Percentiles rank a stretch among this genome's conserved stretches.
These are phyloP conservation scores for Tothia fuscella DNA, from an alignment of 2,329 filamentous ascomycete species.

Conservation along the genomic window DNA sequence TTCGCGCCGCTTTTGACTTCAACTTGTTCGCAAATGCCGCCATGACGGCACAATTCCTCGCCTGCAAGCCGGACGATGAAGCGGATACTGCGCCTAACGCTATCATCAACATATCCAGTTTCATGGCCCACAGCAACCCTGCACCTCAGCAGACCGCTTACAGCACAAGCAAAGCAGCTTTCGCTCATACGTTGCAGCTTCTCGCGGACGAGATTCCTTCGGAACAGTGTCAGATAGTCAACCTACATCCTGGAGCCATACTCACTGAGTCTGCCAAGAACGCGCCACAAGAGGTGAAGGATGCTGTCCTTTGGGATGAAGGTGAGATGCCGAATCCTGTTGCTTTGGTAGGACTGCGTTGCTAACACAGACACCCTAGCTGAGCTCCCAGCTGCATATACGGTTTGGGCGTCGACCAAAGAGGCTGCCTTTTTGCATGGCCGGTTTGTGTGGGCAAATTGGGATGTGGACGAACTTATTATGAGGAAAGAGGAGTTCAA, in stretches of 20 bases:
- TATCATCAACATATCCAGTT: conserved; percentile 17
- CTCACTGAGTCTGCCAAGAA: conserved; percentile 20
- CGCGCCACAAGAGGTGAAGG: background rate
- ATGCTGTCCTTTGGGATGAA: background rate
- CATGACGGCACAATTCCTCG: background rate
- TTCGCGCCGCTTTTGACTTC: background rate
- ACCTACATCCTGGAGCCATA: conserved; percentile 25
- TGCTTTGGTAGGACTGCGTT: background rate
- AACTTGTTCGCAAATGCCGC: background rate
- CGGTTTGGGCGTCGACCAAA: conserved; percentile 21
- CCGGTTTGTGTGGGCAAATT: conserved; percentile 17
- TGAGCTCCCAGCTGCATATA: conserved; percentile 19
- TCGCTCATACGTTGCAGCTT: conserved; percentile 20
- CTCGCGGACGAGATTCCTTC: conserved; percentile 22
- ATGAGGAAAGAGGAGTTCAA: background rate
- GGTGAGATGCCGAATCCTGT: background rate
- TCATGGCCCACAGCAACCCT: conserved; percentile 10
- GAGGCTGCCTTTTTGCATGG: conserved; percentile 16
- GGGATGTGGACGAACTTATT: conserved; percentile 21
- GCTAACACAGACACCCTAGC: background rate
- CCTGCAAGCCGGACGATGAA: background rate
- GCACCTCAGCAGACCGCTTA: conserved; percentile 19
- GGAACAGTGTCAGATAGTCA: conserved; percentile 19
- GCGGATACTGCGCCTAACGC: conserved; percentile 12
- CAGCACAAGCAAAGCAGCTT: conserved; percentile 22